phyloP scores from a whole-genome alignment of 495 filamentous ascomycete genomes.

The Aspergillus panamensis region DNA sequence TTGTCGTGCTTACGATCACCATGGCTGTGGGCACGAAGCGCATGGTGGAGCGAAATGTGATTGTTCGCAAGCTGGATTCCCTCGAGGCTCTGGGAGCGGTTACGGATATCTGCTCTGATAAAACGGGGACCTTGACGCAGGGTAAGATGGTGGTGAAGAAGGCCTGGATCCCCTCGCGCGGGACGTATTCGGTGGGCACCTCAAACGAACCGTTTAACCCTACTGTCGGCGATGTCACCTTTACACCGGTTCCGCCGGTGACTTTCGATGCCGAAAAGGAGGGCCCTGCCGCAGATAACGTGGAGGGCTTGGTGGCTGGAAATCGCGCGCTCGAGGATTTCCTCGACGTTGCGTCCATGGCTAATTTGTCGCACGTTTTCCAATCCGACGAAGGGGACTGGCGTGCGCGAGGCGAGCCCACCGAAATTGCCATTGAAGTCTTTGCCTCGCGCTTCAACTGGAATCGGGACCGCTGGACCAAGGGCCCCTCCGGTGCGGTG shows the following conservation, averaged over 20 bases:
- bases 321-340: conserved; percentile 48
- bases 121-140: conserved; percentile 68
- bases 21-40: conserved; percentile 69
- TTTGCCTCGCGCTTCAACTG: conserved; percentile 61
- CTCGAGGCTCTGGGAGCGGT: conserved; percentile 65
- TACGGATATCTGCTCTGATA: conserved; percentile 68
- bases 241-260: conserved; percentile 26
- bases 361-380: conserved; percentile 62
- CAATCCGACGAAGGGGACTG: conserved; percentile 46
- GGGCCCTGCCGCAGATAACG: conserved; percentile 16
- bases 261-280: conserved; percentile 25
- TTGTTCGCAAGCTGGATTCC: conserved; percentile 63
- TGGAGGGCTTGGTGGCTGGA: conserved; percentile 34
- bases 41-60: conserved; percentile 65
- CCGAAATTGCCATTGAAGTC: conserved; percentile 68
- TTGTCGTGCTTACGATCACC: conserved; percentile 74
- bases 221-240: conserved; percentile 45
- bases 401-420: conserved; percentile 63
- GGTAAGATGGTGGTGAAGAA: conserved; percentile 78
- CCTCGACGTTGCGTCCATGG: conserved; percentile 59
- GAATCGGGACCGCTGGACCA: conserved; percentile 51
- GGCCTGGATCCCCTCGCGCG: conserved; percentile 68
- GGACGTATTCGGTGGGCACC: conserved; percentile 59
- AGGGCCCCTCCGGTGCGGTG: conserved; percentile 45
- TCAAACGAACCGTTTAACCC: conserved; percentile 57